Percentiles rank a stretch among this genome's conserved stretches.
These are phyloP conservation scores for Malassezia dermatis DNA, from an alignment of 1,284 basidiomycete species.

Conservation along the genomic window DNA sequence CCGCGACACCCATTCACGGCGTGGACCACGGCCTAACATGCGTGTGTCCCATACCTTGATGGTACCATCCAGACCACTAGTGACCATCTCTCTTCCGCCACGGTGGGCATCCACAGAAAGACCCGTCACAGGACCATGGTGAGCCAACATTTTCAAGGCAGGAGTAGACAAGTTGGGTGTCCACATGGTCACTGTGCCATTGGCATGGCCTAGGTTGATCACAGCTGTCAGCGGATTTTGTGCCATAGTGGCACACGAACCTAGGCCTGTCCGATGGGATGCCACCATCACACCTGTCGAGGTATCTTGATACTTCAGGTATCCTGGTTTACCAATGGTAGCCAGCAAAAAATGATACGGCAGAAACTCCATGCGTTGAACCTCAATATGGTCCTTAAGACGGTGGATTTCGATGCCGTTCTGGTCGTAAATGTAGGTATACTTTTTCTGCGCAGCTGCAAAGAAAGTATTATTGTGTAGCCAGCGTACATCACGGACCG, in stretches of 20 bases:
- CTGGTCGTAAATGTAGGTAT: conserved; percentile 91
- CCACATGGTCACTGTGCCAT: conserved; percentile 81
- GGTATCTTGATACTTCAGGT: conserved; percentile 92
- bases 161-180: conserved; percentile 85
- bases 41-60: conserved; percentile 93
- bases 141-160: conserved; percentile 80
- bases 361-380: conserved; percentile 78
- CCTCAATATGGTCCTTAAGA: conserved; percentile 67
- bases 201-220: conserved; percentile 72
- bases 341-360: conserved; percentile 92
- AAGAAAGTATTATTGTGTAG: conserved; percentile 84
- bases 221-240: conserved; percentile 85
- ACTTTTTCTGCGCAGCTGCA: conserved; percentile 92
- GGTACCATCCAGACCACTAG: conserved; percentile 71
- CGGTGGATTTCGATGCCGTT: conserved; percentile 76
- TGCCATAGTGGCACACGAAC: conserved; percentile 72
- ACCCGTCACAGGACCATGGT: conserved; percentile 73
- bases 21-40: conserved; percentile 72
- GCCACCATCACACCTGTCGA: conserved; percentile 80
- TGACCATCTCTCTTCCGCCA: conserved; percentile 80
- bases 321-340: conserved; percentile 73
- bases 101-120: conserved; percentile 65
- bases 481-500: conserved; percentile 81
- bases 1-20: conserved; percentile 68
- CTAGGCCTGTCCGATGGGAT: conserved; percentile 62